Evolutionary conservation across 2,329 filamentous ascomycete genomes (phyloP), one percentile per base, ranked within the genome.

Genomic region (Fusarium multiceps): DNA sequence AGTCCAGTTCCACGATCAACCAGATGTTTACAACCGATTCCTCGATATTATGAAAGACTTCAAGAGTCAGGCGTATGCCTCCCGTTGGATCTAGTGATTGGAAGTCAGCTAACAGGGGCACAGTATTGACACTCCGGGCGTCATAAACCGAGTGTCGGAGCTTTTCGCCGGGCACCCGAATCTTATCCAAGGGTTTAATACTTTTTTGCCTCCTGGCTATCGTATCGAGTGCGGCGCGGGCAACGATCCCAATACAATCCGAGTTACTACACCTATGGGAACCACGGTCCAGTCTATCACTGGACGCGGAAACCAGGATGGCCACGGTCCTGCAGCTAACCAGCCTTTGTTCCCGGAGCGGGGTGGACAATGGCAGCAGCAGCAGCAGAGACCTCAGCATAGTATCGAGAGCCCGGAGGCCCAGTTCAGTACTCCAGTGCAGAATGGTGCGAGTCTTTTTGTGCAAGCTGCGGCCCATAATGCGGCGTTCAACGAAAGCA

Each of bases 41-140:
- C 83, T 99, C 47, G 96, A 99, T 74, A 99, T 99, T 50, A 99
- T 99, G 96, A 99, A 99, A 78, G 96, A 99, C 75, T 99, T 99
- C 80, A 99, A 99, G 82, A 97, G 94, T 75, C 95, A 97, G 82
- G 94, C 94, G 88, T 94, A 84, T 82, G 92, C 87, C 58, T 23
- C 20, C 48, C 42, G 27, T 6, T 28, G 14, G 20, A n/a, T 12
- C 11, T 27, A 16, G 43, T 21, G 2, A 14, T 12, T 20, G 18
- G 11, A 25, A 13, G 11, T 12, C 42, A 61, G 62, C 75, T 83
- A 68, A 84, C 69, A 12, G 28, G 28, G 53, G 61, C 27, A 27
- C 62, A 91, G 92, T 6, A 99, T 99, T 75, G 96, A 99, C 78
- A 99, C 96, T 0, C 96, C 96, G 0, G 96, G 96, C 2, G 96